Evolutionary conservation across 768 basidiomycete genomes (phyloP), one percentile per base, ranked within the genome.

Genomic region (Termitomyces sp.): DNA sequence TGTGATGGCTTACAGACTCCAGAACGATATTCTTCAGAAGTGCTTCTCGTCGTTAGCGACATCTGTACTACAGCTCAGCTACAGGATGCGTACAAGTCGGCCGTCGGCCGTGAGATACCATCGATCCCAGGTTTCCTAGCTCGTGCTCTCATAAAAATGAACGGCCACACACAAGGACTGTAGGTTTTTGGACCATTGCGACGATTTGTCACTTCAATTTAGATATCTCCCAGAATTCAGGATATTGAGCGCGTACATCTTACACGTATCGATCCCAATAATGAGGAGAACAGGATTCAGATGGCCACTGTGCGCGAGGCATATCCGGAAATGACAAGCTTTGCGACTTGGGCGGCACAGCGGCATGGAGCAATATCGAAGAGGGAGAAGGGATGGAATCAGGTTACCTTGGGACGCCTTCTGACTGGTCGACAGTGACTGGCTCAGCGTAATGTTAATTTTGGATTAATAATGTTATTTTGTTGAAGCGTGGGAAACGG

Each of bases 41-140:
- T 69, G 7, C 65, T 75, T 1, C 60, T 68, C 6, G 66, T 72
- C 1, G 66, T 69, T 8, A 70, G 70, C 2, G 73, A 75, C 53
- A 66, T 65, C 6, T 62, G 63, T 22, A 75, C 74, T 1, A 65
- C 68, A 39, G 20, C 50, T 7, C 64, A 74, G 52, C 64, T 70
- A 44, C 61, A 70, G 47, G 66, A 66, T 27, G 58, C 66, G 4
- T 72, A 72, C 60, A 67, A 66, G 48, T 58, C 61, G 6, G 71
- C 70, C 9, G 70, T 65, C 2, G 70, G 71, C 1, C 63, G 61
- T 36, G 55, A 61, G 0, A 62, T 73, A 42, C 69, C 74, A 11
- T 63, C 73, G 12, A 66, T 71, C 27, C 68, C 69, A 6, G n/a
- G 54, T 30, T 65, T 70, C 45, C 18, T 75, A 24, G 73, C 69